phyloP scores from a whole-genome alignment of 1,284 basidiomycete species.

The Puccinia coronata region DNA sequence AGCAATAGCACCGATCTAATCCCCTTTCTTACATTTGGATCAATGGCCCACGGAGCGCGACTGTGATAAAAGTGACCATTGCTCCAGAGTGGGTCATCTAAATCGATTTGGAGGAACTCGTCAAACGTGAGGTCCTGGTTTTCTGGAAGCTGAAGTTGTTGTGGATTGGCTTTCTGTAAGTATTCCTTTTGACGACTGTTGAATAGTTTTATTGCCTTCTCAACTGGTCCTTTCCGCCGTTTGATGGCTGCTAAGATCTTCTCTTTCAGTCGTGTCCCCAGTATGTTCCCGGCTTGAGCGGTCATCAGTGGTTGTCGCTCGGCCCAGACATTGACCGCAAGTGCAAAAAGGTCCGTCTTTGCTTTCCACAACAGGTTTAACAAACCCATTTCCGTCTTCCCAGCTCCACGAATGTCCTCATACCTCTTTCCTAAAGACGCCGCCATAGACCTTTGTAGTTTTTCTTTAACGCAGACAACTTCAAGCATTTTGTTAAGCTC shows the following conservation, averaged over 20 bases:
- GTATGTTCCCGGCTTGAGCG: not conserved
- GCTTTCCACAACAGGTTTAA: not conserved
- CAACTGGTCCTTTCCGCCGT: not conserved
- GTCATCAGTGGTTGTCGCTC: not conserved
- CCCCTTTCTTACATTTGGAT: not conserved
- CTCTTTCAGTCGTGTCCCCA: not conserved
- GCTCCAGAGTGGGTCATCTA: slow-evolving; percentile 9
- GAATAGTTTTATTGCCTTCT: not conserved
- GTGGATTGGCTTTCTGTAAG: not conserved
- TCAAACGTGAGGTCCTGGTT: not conserved
- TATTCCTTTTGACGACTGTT: not conserved
- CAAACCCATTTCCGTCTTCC: not conserved
- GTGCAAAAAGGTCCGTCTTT: not conserved
- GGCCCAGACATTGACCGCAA: not conserved
- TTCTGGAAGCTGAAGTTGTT: not conserved
- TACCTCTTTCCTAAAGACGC: not conserved
- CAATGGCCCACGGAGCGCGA: not conserved
- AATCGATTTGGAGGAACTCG: not conserved
- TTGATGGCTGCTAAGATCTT: not conserved
- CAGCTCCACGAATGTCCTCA: not conserved
- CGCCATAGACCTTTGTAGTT: not conserved
- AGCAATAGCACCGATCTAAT: not conserved
- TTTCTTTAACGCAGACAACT: too few species aligned
- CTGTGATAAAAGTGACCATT: slow-evolving; percentile 14
- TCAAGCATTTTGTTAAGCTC: not conserved